Evolutionary conservation across 192 early-diverging fungal species (phyloP), one percentile per base, ranked within the genome.

Genomic region (Radiomyces spectabilis): DNA sequence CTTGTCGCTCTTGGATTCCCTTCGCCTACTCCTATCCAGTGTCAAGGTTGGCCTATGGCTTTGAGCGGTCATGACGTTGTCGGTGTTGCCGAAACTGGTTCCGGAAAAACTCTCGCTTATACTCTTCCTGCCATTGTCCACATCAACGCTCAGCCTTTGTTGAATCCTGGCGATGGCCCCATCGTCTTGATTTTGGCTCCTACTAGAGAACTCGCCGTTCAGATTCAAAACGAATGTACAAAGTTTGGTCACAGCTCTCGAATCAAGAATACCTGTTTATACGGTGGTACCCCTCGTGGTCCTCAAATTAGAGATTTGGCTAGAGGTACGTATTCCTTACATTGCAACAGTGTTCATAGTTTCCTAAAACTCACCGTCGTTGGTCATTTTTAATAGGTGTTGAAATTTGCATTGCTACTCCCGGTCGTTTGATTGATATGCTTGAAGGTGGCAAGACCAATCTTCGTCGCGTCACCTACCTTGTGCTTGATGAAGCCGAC

Each of bases 401-500:
- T 21, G 94, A 99, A 66, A 91, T 99, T 65, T 91, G 86, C 68
- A 97, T 99, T 73, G 94, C 93, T 21, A 99, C 96, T 0, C 96
- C 96, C 33, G 96, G 96, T 33, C 90, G 96, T 53, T 80, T 99
- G 57, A 95, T 99, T 38, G 96, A 99, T 68, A 92, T 99, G 91
- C 65, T 97, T 3, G 87, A 93, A 55, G 77, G 77, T 41, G 85
- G 88, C 10, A 85, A 78, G 51, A 95, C 93, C 30, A 97, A 97
- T 59, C 73, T 99, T 51, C 80, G 84, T 48, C 83, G 94, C 47
- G 96, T 99, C 31, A 96, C 95, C 5, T 96, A 96, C 57, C 79
- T 99, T 37, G 96, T 99, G 32, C 78, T 99, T 53, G 95, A 98
- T 76, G 95, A 98, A 67, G 95, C 95, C n/a, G 95, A 98, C 71